Conservation (phyloP, 129 eudicot genomes). For the Centaurea solstitialis region DNA sequence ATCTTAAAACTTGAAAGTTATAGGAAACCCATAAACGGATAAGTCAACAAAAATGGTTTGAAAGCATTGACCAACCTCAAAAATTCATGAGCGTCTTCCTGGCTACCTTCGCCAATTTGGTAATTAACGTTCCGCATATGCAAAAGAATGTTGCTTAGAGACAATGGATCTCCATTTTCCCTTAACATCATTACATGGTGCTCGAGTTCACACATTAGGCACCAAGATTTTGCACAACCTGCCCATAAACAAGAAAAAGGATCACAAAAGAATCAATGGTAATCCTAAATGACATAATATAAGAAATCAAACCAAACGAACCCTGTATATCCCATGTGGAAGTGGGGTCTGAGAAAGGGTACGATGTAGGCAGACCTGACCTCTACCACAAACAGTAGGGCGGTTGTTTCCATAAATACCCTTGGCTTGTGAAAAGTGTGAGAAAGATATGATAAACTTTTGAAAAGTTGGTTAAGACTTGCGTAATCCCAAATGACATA, state of each 20-base stretch:
- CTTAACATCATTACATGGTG: slow-evolving; percentile 60
- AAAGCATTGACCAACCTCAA: slow-evolving; percentile 56
- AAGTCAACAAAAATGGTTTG: neutral
- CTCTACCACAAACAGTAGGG: neutral
- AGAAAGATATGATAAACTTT: neutral
- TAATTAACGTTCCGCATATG: slow-evolving; percentile 67
- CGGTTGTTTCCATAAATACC: neutral
- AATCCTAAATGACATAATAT: neutral
- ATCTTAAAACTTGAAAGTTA: neutral
- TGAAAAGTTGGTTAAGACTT: neutral
- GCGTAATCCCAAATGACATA: neutral
- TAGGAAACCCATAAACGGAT: neutral
- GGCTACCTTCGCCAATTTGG: slow-evolving; percentile 89
- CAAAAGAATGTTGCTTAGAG: slow-evolving; percentile 69
- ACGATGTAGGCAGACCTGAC: neutral
- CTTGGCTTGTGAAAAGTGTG: neutral
- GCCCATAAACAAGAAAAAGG: slow-evolving; percentile 5
- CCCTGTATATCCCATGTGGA: neutral
- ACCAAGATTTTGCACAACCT: slow-evolving; percentile 82
- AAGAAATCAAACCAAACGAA: neutral
- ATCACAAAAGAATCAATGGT: neutral
- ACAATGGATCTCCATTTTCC: slow-evolving; percentile 72
- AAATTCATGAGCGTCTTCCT: slow-evolving; percentile 98
- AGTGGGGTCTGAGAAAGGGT: neutral
- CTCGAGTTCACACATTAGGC: slow-evolving; percentile 96